Conservation (phyloP, 2,329 filamentous ascomycete genomes). For the Monilinia fructigena region DNA sequence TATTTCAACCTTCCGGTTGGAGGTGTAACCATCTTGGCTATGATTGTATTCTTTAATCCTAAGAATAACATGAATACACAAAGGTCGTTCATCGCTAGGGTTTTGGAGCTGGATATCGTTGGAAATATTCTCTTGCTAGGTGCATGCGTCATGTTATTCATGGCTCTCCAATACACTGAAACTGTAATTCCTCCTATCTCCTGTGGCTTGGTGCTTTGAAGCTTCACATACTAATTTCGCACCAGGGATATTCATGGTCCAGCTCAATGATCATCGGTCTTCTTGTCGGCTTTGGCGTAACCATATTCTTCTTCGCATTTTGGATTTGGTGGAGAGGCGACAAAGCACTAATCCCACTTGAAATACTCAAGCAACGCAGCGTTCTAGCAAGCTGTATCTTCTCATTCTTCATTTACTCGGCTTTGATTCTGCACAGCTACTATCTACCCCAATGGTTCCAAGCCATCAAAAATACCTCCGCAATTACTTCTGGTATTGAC, state of each 20-base stretch:
- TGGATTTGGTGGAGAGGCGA: slow-evolving; percentile 45
- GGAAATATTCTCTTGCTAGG: slow-evolving; percentile 48
- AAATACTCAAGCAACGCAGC: slow-evolving; percentile 42
- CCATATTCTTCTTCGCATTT: slow-evolving; percentile 35
- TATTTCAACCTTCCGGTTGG: slow-evolving; percentile 57
- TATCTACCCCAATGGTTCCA: slow-evolving; percentile 38
- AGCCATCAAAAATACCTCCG: slow-evolving; percentile 28
- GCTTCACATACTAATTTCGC: background rate
- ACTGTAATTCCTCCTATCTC: background rate
- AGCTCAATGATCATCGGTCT: slow-evolving; percentile 39
- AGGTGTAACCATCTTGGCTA: slow-evolving; percentile 27
- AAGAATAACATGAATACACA: background rate
- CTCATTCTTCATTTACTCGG: slow-evolving; percentile 29
- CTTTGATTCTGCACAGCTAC: slow-evolving; percentile 35
- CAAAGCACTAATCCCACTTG: slow-evolving; percentile 49
- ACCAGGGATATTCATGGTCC: slow-evolving; percentile 34
- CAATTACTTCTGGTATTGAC: slow-evolving; percentile 31
- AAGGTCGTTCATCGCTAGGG: slow-evolving; percentile 18
- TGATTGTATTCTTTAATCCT: slow-evolving; percentile 8
- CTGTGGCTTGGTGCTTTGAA: background rate
- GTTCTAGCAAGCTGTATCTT: slow-evolving; percentile 37
- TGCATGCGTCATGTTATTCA: slow-evolving; percentile 42
- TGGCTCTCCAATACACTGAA: slow-evolving; percentile 49
- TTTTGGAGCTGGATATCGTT: slow-evolving; percentile 45
- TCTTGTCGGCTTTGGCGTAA: slow-evolving; percentile 35